Evolutionary conservation across 176 grass and related monocot species (phyloP), one percentile per base, ranked within the genome.

Genomic region (Carex kokanica): DNA sequence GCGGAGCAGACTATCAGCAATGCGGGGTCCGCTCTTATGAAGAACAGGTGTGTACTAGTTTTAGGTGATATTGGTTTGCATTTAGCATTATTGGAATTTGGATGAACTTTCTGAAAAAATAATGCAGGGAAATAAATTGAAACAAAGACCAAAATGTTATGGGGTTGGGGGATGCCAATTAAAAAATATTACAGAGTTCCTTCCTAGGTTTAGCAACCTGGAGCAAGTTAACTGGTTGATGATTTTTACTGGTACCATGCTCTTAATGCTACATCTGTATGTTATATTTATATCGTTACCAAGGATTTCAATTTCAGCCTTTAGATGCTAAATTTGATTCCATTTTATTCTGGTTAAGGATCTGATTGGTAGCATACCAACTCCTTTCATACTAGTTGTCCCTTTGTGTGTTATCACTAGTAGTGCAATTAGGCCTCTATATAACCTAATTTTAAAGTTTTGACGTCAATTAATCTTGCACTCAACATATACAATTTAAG

Each of bases 1-100:
- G 89, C 92, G 24, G 95, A 94, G 73, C 87, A 93, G 63, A 98
- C 87, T 38, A 86, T 94, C 16, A 88, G 88, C 84, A 97, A 82
- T 77, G 90, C 91, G 11, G 83, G 90, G 31, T 90, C 90, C 18
- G 86, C 87, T 18, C 86, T 98, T 59, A 92, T 92, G 88, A 98
- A 86, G 8, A 93, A 91, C 87, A 92, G 85, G 80, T 97, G 92
- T 78, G 49, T 82, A 29, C 47, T 53, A 27, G 41, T 59, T 17
- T 59, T 23, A 73, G 61, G 61, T 29, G 61, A 59, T 59, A n/a
- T 59, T 5, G 56, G 17, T 59, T 6, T 64, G 24, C 24, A 29
- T 64, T 29, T 65, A 13, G 45, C 45, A 49, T 29, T 65, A 6
- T 38, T 38, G 64, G 64, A 36, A 68, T 68, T 38, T 68, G 64